Percentiles rank a stretch among this genome's conserved stretches.
These are phyloP conservation scores for Paramyrothecium roridum DNA, from an alignment of 2,329 filamentous ascomycete genomes.

Conservation along the genomic window DNA sequence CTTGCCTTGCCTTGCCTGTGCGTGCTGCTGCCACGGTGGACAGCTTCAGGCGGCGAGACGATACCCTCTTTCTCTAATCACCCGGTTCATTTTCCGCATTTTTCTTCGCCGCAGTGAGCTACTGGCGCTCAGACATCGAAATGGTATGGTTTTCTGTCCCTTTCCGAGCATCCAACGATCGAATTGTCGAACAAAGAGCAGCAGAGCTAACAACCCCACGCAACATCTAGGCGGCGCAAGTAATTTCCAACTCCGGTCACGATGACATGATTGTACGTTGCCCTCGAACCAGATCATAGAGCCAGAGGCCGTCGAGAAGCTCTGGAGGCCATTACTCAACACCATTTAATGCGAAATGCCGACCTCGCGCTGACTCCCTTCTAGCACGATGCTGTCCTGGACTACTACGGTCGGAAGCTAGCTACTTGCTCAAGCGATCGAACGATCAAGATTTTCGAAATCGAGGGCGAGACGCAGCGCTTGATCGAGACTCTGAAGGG, in stretches of 20 bases:
- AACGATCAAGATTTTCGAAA: constrained; percentile 98
- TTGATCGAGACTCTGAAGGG: constrained; percentile 92
- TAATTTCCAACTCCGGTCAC: constrained; percentile 56
- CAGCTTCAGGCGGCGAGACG: constrained; percentile 20
- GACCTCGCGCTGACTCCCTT: constrained; percentile 11
- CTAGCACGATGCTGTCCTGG: constrained; percentile 94
- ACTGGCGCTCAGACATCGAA: constrained; percentile 11
- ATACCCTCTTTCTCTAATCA: constrained; percentile 24
- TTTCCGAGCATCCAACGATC: not conserved
- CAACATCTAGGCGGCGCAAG: constrained; percentile 34
- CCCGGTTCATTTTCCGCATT: constrained; percentile 10
- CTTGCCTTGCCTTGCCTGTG: constrained; percentile 7
- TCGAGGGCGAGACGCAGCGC: constrained; percentile 88
- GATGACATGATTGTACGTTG: constrained; percentile 98
- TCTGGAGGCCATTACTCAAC: no score
- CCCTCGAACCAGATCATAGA: constrained; percentile 2
- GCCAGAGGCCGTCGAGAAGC: no score
- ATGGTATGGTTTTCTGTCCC: constrained; percentile 16
- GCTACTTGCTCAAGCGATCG: constrained; percentile 98
- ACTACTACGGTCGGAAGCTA: constrained; percentile 95
- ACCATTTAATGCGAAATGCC: no score
- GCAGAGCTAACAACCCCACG: constrained; percentile 21
- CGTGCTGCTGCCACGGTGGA: constrained; percentile 7
- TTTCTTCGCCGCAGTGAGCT: constrained; percentile 9
- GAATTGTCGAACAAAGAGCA: not conserved